Base-by-base conservation (phyloP, 345 rosid species). In the Citrus sp. region DNA sequence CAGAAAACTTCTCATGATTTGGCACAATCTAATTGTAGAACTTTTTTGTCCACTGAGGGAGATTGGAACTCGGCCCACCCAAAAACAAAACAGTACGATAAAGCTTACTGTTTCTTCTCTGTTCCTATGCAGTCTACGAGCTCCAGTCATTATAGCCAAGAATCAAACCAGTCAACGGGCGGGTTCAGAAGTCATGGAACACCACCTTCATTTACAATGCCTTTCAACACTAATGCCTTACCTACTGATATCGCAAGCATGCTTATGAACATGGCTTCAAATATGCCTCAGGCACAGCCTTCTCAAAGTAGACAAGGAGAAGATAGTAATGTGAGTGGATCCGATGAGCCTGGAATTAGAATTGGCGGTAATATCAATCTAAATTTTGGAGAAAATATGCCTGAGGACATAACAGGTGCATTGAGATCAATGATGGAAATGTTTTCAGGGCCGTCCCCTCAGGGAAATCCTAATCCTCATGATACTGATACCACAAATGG, bases 361-460 rank as follows among this genome's bases (percentile, higher is more conserved):
- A 8, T 79, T 0, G 90, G 85, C 19, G 90, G 87, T 51, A 90
- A 84, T 75, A 28, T 88, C 40, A 82, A 79, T 79, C 5, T 84
- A 74, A 84, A 85, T 70, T 70, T 90, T 1, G 88, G 84, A 75
- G 88, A 85, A 67, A 82, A 67, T 42, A 75, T 87, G 78, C 89
- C 93, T 2, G 86, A 83, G 61, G 94, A 92, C 46, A 38, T 94
- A 28, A 81, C 86, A 0, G 92, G 89, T 28, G 93, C 94, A 21
- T 80, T 92, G 79, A 84, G 89, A 78, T 89, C 94, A 22, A 61
- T 90, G 84, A 92, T 94, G 95, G 88, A 82, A 32, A 88, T 91
- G 94, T 88, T 94, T 70, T 80, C 93, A 27, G 93, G 93, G 32
- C 80, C 90, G 30, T 73, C 92, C 32, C 77, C 85, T 12, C 85